Conservation (phyloP, 2,329 filamentous ascomycete genomes). For the Penicillium verrucosum region DNA sequence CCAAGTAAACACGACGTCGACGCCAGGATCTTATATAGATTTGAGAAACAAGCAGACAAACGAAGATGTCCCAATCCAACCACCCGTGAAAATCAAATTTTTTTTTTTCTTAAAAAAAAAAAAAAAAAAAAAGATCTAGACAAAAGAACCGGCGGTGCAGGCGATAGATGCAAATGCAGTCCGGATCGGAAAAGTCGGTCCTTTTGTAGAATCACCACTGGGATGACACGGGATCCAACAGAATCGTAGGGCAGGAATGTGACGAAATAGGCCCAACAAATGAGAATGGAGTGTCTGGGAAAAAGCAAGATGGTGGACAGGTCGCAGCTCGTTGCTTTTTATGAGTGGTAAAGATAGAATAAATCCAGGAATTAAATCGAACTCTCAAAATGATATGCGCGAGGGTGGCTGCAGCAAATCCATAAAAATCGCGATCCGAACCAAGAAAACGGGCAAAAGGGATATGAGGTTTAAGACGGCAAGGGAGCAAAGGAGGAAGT, state of each 20-base stretch:
- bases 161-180: slow-evolving; percentile 31
- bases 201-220: slow-evolving; percentile 34
- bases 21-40: slow-evolving; percentile 23
- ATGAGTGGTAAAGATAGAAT: slow-evolving; percentile 10
- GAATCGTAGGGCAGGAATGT: slow-evolving; percentile 34
- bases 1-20: slow-evolving; percentile 22
- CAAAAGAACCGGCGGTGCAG: slow-evolving; percentile 26
- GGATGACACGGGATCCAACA: slow-evolving; percentile 24
- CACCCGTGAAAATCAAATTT: slow-evolving; percentile 14
- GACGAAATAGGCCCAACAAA: slow-evolving; percentile 24
- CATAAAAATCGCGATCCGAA: slow-evolving; percentile 27
- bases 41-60: slow-evolving; percentile 18
- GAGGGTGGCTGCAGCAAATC: slow-evolving; percentile 27
- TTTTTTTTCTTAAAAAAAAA: too few relatives aligned
- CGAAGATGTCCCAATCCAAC: slow-evolving; percentile 24
- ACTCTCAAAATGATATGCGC: slow-evolving; percentile 19
- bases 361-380: slow-evolving; percentile 3
- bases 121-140: slow-evolving; percentile 19
- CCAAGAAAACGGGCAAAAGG: slow-evolving; percentile 25
- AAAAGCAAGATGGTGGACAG: slow-evolving; percentile 14
- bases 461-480: slow-evolving; percentile 23
- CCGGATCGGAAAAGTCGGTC: slow-evolving; percentile 37
- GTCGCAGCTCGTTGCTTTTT: slow-evolving; percentile 26
- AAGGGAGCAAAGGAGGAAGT: slow-evolving; percentile 30
- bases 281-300: slow-evolving; percentile 9